Evolutionary conservation across 2,329 filamentous ascomycete genomes (phyloP), one percentile per base, ranked within the genome.

Genomic region (Colletotrichum tabaci): DNA sequence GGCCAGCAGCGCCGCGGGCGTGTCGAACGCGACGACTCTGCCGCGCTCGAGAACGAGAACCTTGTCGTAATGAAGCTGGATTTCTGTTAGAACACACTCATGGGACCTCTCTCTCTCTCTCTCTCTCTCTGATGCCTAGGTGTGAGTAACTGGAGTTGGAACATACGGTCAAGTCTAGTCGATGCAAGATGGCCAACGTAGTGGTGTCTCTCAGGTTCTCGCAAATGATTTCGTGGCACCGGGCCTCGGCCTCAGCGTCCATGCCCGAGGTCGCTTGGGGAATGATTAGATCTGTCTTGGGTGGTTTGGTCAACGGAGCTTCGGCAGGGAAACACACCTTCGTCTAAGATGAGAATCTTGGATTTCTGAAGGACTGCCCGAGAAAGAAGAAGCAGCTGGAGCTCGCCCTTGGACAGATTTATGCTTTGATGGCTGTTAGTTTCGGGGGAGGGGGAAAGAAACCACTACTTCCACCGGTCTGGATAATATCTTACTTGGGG

Each of bases 301-400:
- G 12, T 21, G 30, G n/a, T 5, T n/a, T 21, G 35, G 2, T 44
- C 42, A 44, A 44, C 15, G 42, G 42, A 44, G 42, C 12, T 6
- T 44, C 42, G 10, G 15, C 42, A 44, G 23, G 30, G 13, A 4
- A 23, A 58, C 55, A 21, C 42, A 58, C 55, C 55, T 58, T 58
- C 55, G 55, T 58, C 55, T 21, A 58, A 21, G 21, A 58, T 38
- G 26, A 58, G 55, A n/a, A 58, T 40, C 55, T 13, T 58, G n/a
- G 55, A 58, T 23, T 42, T 15, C 38, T 58, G 55, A 38, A 58
- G 16, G 10, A 58, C 55, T 21, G 55, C 55, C 30, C 55, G 38
- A n/a, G 55, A 30, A 58, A 58, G 55, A 23, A 58, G 55, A 18
- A 58, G 30, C 16, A 58, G 18, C 35, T 58, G 35, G 16, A 58